Base-by-base conservation (phyloP, 2,329 filamentous ascomycete species). In the Pleoardoris graminearum region DNA sequence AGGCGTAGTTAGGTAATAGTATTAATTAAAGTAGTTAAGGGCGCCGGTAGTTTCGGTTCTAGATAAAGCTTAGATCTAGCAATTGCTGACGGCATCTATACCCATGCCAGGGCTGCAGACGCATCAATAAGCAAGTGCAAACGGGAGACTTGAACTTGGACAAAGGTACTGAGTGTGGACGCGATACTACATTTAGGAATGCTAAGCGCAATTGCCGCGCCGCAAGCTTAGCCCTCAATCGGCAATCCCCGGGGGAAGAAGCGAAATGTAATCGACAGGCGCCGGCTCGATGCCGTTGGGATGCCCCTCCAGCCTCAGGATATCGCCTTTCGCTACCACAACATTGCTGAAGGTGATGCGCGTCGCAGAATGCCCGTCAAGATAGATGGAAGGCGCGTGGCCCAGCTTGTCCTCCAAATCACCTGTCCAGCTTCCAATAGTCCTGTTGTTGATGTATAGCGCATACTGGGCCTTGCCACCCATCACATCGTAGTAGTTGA, bases 401-500 rank as follows among this genome's bases (percentile, higher is more conserved):
- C 85, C 85, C 0, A 89, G 72, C 22, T 66, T 77, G 37, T 84
- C 76, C 64, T 87, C 84, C n/a, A 78, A 72, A 56, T 88, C 76
- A 0, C 85, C 85, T 21, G 73, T 68, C 86, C 86, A 89, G 10
- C 68, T 59, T 0, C 84, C 85, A 1, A 89, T 59, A 6, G 76
- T 64, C 11, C 69, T 62, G 25, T 81, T 77, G 54, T 83, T 82
- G 4, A 89, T 61, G 44, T 73, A 82, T 1, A 87, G 57, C 53
- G 80, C 73, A 67, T 80, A 89, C 1, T 75, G 72, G 2, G 86
- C 77, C 50, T 76, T 77, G 0, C 86, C 86, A n/a, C 78, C 79
- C 23, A 78, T 77, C 7, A 86, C 53, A 61, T 90, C 85, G 58
- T 80, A 89, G 63, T 89, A 89, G 54, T 86, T 87, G 7, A 89